Base-by-base conservation (phyloP, 768 basidiomycete genomes). In the Crassisporium funariophilum region DNA sequence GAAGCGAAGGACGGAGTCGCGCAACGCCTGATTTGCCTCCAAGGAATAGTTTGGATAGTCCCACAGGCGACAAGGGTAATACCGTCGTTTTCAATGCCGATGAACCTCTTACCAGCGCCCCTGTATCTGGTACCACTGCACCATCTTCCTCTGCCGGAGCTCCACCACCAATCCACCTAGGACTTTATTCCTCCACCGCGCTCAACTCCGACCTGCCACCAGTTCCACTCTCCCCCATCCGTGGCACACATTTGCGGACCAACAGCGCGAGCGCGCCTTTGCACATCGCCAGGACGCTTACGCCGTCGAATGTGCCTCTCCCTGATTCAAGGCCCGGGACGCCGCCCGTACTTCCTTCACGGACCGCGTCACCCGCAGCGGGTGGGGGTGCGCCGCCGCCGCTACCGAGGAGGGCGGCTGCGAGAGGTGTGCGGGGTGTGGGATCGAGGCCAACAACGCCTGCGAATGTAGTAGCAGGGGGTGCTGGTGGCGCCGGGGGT, bases 321-420 rank as follows among this genome's bases (percentile, higher is more conserved):
- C 73, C 76, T 2, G 71, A 74, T 4, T 76, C 78, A 5, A 70
- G 74, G 6, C 71, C 80, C 3, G 63, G 57, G 11, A 70, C 77
- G 24, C 63, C 74, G 19, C 63, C 59, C 20, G 54, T 53, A 3
- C 38, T 55, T 33, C 60, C 69, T 3, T 66, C 67, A 22, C 58
- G 73, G 24, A 49, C 67, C 2, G 58, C 58, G 10, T 74, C 75
- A 4, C 75, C 78, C 37, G 67, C 59, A 1, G 67, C 70, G 12
- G 49, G 31, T 19, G 49, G 41, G 20, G 54, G 37, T 15, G 57
- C 65, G 3, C 75, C 76, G 5, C 86, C 86, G 0, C 86, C 86
- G 2, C 62, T 89, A 17, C 86, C 86, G 0, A 74, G 83, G 33
- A 71, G 86, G 35, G 86, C 86, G 0, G 77, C 83, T 38, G 80